These are phyloP conservation scores for Quercus phellos DNA, from an alignment of 331 rosid genomes.

Conservation along the genomic window DNA sequence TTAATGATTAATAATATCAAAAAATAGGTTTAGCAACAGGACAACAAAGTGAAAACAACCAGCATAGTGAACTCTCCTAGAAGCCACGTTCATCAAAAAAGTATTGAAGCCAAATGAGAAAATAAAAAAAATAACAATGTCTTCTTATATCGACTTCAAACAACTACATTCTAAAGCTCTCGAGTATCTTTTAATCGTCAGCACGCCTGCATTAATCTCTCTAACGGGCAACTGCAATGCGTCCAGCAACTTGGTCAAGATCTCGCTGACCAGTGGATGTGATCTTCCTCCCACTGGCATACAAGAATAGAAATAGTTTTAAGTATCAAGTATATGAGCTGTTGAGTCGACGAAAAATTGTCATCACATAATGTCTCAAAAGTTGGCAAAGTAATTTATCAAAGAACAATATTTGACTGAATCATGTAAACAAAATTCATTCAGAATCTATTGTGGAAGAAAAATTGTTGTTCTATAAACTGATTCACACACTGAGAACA, in stretches of 20 bases:
- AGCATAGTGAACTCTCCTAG: no score
- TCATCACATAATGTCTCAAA: no score
- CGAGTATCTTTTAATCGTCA: background rate
- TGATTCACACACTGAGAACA: background rate
- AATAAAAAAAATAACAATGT: background rate
- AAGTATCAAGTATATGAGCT: background rate
- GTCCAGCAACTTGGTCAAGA: slow-evolving; percentile 4
- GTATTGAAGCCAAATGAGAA: background rate
- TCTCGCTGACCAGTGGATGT: background rate
- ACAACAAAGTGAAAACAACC: no score
- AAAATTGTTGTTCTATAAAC: background rate
- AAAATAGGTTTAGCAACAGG: no score
- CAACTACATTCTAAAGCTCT: background rate
- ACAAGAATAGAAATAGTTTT: background rate
- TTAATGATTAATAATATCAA: no score
- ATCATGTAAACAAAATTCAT: background rate
- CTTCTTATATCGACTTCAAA: background rate
- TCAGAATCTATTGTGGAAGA: background rate
- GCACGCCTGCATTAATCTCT: background rate
- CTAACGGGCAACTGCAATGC: background rate
- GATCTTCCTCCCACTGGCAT: background rate
- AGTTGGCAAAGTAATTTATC: no score
- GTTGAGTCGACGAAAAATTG: background rate
- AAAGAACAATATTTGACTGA: no score
- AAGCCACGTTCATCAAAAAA: no score